Conservation (phyloP, 495 filamentous ascomycete genomes). For the Neurospora sp. region DNA sequence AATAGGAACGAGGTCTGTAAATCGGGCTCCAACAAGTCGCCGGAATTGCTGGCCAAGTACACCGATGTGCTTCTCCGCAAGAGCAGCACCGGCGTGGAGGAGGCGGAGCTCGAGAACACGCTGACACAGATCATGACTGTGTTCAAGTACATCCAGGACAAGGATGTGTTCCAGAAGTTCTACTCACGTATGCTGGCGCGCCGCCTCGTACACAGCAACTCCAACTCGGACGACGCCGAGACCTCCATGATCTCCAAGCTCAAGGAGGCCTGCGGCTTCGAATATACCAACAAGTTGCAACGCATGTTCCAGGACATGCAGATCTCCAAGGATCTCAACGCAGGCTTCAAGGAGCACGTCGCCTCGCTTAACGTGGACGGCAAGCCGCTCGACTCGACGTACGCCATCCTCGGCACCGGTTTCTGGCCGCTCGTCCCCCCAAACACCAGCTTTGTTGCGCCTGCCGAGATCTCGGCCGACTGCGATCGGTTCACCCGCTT, state of each 20-base stretch:
- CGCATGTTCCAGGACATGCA: conserved; percentile 99
- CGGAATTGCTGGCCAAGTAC: conserved; percentile 90
- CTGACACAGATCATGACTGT: conserved; percentile 97
- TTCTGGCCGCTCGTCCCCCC: conserved; percentile 94
- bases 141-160: conserved; percentile 99
- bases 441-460: conserved; percentile 75
- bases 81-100: conserved; percentile 81
- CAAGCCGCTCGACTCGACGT: conserved; percentile 57
- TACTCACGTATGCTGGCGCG: conserved; percentile 96
- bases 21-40: conserved; percentile 80
- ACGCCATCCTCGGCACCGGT: conserved; percentile 86
- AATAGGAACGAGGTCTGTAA: conserved; percentile 96
- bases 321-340: conserved; percentile 93
- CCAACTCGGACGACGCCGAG: conserved; percentile 93
- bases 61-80: conserved; percentile 91
- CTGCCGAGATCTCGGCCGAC: conserved; percentile 72
- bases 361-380: conserved; percentile 31
- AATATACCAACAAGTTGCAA: conserved; percentile 98
- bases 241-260: conserved; percentile 99
- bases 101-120: conserved; percentile 83
- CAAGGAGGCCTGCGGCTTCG: conserved; percentile 96
- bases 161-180: conserved; percentile 99
- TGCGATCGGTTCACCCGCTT: conserved; percentile 83
- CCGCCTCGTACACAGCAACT: conserved; percentile 85
- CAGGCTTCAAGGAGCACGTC: conserved; percentile 57